Evolutionary conservation across 345 rosid species (phyloP), one percentile per base, ranked within the genome.

Genomic region (Linum lewisii): DNA sequence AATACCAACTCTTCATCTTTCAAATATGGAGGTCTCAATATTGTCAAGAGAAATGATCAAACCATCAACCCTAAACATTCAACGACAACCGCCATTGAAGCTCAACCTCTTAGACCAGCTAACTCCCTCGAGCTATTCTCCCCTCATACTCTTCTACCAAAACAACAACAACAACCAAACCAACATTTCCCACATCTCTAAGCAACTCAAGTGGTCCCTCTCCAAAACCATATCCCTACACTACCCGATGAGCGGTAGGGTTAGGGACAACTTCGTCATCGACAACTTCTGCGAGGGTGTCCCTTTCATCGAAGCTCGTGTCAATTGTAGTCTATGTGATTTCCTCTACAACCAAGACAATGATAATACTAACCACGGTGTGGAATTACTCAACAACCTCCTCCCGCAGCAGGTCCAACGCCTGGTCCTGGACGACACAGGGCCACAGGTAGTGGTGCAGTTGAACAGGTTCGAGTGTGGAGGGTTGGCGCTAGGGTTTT

Each of bases 31-130:
- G 6, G 32, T 26, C 32, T 26, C 32, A 26, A 26, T 26, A 26
- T 6, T 26, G 3, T 26, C 32, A 26, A 26, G 32, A 6, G 32
- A 26, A 26, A 26, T 26, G 3, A 26, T 26, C 2, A 26, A 26
- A 6, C 32, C 32, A 26, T 26, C 32, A 26, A 26, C 2, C 6
- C 32, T 26, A 2, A 26, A 26, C 32, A 26, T 26, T 6, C 32
- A 26, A 26, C 32, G 32, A 2, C 32, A 2, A 26, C 32, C 32
- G 24, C 55, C 55, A 20, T 51, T 18, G 13, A 51, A 51, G 22
- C 55, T 51, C 55, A 13, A 10, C 23, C 24, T 51, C 55, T 8
- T 51, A 16, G 55, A 51, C 55, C 55, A 51, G 7, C 55, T 51
- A 7, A 51, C 23, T 18, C 21, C 22, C 24, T 23, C 55, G 3